These are phyloP conservation scores for Xylariaceae sp. DNA, from an alignment of 2,329 filamentous ascomycete species.

Conservation along the genomic window DNA sequence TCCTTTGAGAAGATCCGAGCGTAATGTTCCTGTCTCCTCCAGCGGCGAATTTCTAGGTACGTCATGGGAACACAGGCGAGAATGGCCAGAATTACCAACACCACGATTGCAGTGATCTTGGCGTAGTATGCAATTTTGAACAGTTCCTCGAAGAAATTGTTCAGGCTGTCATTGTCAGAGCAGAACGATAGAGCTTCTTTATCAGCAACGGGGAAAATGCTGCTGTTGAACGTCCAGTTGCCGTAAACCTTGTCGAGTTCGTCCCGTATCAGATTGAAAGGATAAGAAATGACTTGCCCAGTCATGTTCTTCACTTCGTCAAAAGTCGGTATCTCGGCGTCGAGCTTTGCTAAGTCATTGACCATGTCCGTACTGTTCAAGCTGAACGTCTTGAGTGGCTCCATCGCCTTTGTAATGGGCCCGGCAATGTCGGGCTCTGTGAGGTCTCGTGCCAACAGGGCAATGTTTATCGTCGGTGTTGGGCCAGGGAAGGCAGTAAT, in stretches of 20 bases:
- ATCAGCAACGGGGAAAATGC: conserved; percentile 74
- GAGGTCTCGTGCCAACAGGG: background rate
- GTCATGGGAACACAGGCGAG: conserved; percentile 74
- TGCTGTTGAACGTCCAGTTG: conserved; percentile 72
- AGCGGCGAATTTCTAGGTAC: conserved; percentile 74
- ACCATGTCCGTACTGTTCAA: conserved; percentile 65
- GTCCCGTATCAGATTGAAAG: conserved; percentile 75
- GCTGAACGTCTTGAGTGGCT: conserved; percentile 64
- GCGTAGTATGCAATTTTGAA: conserved; percentile 63
- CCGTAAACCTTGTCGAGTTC: conserved; percentile 68
- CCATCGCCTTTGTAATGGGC: conserved; percentile 42
- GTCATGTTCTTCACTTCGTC: conserved; percentile 79
- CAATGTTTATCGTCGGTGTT: background rate
- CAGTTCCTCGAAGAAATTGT: conserved; percentile 75
- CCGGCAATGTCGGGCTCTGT: conserved; percentile 50
- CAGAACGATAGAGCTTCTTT: conserved; percentile 86
- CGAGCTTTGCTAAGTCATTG: conserved; percentile 65
- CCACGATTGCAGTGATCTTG: conserved; percentile 70
- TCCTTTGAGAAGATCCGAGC: conserved; percentile 61
- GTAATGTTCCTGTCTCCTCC: conserved; percentile 66
- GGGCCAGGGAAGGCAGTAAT: no score
- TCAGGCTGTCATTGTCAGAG: conserved; percentile 76
- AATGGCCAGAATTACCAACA: conserved; percentile 67
- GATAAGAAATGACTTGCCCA: conserved; percentile 66
- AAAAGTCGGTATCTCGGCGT: conserved; percentile 78